These are phyloP conservation scores for Hondaea fermentalgiana DNA, from an alignment of 108 stramenopile species.

Conservation along the genomic window DNA sequence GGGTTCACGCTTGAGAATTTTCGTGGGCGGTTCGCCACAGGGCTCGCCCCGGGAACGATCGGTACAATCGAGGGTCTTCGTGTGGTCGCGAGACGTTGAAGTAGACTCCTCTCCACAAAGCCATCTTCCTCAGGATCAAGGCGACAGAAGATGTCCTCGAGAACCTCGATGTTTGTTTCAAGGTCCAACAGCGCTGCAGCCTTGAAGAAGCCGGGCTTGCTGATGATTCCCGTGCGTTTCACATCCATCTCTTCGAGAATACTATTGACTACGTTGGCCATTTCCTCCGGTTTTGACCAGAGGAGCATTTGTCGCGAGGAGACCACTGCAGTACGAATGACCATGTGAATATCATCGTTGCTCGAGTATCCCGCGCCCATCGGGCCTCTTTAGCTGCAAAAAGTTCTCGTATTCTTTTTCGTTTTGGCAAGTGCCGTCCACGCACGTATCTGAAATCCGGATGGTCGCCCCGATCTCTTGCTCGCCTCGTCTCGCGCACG, in stretches of 20 bases:
- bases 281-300: background rate
- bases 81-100: background rate
- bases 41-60: background rate
- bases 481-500: too few species aligned
- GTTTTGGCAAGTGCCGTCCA: too few species aligned
- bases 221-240: background rate
- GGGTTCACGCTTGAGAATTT: background rate
- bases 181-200: background rate
- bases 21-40: background rate
- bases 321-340: background rate
- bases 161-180: background rate
- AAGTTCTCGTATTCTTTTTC: too few species aligned
- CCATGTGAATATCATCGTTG: background rate
- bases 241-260: background rate
- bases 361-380: background rate
- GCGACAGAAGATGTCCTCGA: background rate
- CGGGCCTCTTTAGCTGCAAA: background rate
- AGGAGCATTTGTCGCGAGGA: background rate
- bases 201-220: background rate
- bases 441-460: too few species aligned
- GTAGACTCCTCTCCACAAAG: background rate
- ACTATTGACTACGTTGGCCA: background rate
- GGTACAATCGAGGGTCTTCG: background rate
- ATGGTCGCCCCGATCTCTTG: too few species aligned
- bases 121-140: background rate